phyloP scores from a whole-genome alignment of 73 alveolate genomes.

The Urostyla sp. region DNA sequence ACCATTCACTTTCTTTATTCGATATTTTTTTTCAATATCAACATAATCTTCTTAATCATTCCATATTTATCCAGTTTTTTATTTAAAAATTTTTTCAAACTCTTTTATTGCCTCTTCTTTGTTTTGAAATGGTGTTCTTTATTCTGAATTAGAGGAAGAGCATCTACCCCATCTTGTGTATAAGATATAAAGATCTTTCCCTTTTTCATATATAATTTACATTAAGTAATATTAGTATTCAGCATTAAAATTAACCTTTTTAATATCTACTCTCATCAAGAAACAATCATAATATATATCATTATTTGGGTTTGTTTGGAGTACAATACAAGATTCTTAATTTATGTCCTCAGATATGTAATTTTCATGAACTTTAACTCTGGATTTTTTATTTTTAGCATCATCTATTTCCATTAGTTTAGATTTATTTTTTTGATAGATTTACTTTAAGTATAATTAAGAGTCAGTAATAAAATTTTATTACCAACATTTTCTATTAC shows the following conservation, averaged over 20 bases:
- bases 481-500: no score
- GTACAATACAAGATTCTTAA: no score
- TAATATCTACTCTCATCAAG: slow-evolving; percentile 96
- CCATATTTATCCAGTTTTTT: slow-evolving; percentile 94
- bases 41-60: slow-evolving; percentile 60
- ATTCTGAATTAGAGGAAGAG: slow-evolving; percentile 89
- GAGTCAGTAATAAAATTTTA: no score
- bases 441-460: background rate
- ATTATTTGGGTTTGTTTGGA: no score
- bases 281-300: slow-evolving; percentile 76
- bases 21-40: slow-evolving; percentile 11
- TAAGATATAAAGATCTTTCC: slow-evolving; percentile 87
- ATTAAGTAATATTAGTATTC: slow-evolving; percentile 89
- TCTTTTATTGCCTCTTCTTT: slow-evolving; percentile 89
- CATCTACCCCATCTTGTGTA: slow-evolving; percentile 98
- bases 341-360: slow-evolving; percentile 25
- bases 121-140: slow-evolving; percentile 92
- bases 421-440: background rate
- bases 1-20: slow-evolving; percentile 26
- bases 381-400: background rate
- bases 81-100: slow-evolving; percentile 83
- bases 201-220: slow-evolving; percentile 90
- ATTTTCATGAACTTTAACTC: slow-evolving; percentile 2
- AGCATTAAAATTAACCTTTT: slow-evolving; percentile 82
- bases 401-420: slow-evolving; percentile 9